Base-by-base conservation (phyloP, 1,284 basidiomycete species). In the Puccinia triticina region DNA sequence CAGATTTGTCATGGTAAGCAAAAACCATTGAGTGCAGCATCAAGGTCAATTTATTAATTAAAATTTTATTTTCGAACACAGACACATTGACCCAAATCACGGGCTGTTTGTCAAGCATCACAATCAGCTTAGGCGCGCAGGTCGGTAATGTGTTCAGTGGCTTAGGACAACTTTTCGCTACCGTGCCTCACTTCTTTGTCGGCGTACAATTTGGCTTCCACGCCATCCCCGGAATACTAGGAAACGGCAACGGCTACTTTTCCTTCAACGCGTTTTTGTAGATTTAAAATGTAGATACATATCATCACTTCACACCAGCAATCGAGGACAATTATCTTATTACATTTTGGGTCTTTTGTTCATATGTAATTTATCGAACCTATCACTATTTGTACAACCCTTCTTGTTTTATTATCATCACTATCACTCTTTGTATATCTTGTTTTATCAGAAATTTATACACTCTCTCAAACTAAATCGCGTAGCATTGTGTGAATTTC, bases 81-180 rank as follows among this genome's bases (percentile, higher is more conserved):
- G 69, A 72, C n/a, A 72, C 69, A 32, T 53, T 72, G 46, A 32
- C 8, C 16, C 69, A 72, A 53, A 72, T 72, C 48, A 48, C 69
- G 0, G 46, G 29, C 23, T 72, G 69, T 23, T 11, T 72, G 16
- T 72, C 69, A 29, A 72, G 46, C 69, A 26, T 72, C 12, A 50
- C 29, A 43, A 50, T 72, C 37, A 48, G 29, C 10, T 12, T 16
- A 18, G 46, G n/a, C 48, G 26, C 2, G 3, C 23, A 72, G 11
- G 46, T 72, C 10, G 69, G 69, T 40, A 72, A 72, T 29, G 32
- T 72, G 29, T 72, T 7, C 46, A 48, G 46, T 26, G 69, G 69
- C 16, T 29, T 72, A 34, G 69, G 69, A 29, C 1, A 26, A 2
- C 69, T 72, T 18, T 48, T 48, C 26, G 69, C 4, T 5, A 48